Evolutionary conservation across 139 green algal genomes (phyloP).

Genomic region (Diplosphaera chodatii): DNA sequence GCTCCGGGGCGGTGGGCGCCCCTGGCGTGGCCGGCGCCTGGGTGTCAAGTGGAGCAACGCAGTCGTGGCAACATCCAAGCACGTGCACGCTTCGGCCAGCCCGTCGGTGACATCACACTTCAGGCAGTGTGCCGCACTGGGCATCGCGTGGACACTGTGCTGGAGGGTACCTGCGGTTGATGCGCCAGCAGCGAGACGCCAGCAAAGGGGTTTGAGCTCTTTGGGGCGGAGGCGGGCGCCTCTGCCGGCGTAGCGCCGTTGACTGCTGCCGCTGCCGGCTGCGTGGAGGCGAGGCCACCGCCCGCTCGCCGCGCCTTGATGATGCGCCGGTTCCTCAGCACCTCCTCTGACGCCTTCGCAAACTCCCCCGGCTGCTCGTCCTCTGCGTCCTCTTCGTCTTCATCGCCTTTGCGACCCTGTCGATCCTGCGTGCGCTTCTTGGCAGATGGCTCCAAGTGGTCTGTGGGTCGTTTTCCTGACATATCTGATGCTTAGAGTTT

Average conservation of each 20-base stretch:
- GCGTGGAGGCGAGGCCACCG: neutral
- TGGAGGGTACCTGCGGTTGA: neutral
- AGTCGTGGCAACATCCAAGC: no score
- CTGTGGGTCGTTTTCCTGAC: constrained; percentile 35
- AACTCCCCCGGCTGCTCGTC: constrained; percentile 36
- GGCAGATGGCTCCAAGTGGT: constrained; percentile 39
- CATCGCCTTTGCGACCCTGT: constrained; percentile 55
- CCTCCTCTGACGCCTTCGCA: constrained; percentile 41
- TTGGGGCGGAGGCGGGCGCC: neutral
- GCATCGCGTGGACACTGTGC: no score
- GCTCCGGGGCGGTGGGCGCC: no score
- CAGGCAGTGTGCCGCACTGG: no score
- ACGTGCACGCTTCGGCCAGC: no score
- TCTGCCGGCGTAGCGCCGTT: neutral
- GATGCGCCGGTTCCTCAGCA: constrained; percentile 49
- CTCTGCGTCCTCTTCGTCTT: constrained; percentile 22
- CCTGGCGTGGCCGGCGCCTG: no score
- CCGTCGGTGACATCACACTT: no score
- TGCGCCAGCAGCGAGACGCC: constrained; percentile 27
- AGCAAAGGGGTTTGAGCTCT: constrained; percentile 47
- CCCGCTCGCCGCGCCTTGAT: constrained; percentile 27
- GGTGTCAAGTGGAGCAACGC: no score
- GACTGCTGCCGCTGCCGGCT: neutral
- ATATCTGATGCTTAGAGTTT: no score
- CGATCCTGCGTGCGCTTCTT: constrained; percentile 52